Conservation (phyloP, 2,329 filamentous ascomycete genomes). For the Ophiocordyceps camponoti-leonardi region DNA sequence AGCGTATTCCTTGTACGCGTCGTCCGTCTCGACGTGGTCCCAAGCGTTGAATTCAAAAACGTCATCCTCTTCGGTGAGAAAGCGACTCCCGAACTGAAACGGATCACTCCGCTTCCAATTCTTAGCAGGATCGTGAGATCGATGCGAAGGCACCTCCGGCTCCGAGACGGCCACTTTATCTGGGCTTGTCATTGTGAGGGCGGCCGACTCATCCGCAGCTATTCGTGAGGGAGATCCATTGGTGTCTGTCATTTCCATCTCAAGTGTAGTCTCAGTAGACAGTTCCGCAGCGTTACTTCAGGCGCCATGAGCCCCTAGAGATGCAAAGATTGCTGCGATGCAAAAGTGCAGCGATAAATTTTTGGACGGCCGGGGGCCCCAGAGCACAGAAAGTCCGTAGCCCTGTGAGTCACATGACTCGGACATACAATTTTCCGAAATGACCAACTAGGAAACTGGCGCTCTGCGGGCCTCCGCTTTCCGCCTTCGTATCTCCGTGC, state of each 20-base stretch:
- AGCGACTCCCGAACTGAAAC: conserved; percentile 88
- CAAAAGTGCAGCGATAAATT: not conserved
- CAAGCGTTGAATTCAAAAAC: conserved; percentile 97
- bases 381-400: not conserved
- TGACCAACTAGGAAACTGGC: not conserved
- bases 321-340: not conserved
- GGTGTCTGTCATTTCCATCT: conserved; percentile 1
- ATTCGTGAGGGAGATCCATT: conserved; percentile 1
- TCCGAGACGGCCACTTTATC: conserved; percentile 3
- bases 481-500: conserved; percentile 57
- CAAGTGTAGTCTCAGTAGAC: not conserved
- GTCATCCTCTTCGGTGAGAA: conserved; percentile 67
- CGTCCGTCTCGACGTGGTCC: conserved; percentile 93
- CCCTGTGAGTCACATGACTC: not conserved
- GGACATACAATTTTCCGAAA: not conserved
- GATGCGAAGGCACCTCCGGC: conserved; percentile 33
- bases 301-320: not conserved
- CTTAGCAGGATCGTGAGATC: conserved; percentile 52
- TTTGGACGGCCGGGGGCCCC: too few species aligned
- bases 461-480: conserved; percentile 16
- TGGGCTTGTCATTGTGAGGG: conserved; percentile 5
- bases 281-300: not conserved
- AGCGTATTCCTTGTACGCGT: conserved; percentile 71
- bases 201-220: conserved; percentile 8
- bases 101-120: conserved; percentile 81